Base-by-base conservation (phyloP, 768 basidiomycete species). In the Leccinum subgranulosum region DNA sequence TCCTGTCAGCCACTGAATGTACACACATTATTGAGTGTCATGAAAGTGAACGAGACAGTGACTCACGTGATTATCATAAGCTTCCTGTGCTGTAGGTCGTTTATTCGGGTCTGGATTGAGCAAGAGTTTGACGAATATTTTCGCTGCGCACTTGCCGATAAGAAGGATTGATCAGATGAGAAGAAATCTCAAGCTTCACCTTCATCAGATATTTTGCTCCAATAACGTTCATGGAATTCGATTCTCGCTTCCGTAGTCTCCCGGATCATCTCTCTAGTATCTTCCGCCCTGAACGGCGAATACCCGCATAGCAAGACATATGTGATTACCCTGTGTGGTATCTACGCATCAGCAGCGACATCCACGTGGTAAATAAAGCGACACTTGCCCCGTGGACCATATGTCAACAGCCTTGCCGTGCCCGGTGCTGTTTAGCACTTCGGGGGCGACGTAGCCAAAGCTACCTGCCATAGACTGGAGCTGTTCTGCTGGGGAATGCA, bases 261-360 rank as follows among this genome's bases (percentile, higher is more conserved):
- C 29, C 83, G 81, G 52, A 90, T 79, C 36, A 98, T 81, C 49
- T 85, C 83, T 57, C 83, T 81, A 51, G 83, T 74, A 65, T 94
- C 88, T 25, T 92, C 89, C 0, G 90, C 87, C 45, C 93, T 83
- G 79, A 98, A 98, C 0, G 97, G 97, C 2, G 90, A 87, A 75
- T 98, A 98, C 2, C 96, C 96, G 66, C 96, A 96, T 1, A 97
- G 81, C 14, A 98, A 79, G 53, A 97, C 92, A 72, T 97, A 98
- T 17, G 95, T 90, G 64, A 99, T 98, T 60, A 98, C 83, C 0
- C 94, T 95, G 62, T 19, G 23, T 19, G 46, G 31, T 17, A 19
- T 17, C 2, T 36, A 31, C n/a, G 3, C 25, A 48, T 52, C 59
- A 61, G 48, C 6, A 39, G 11, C 49, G 15, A 57, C 17, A 27